These are phyloP conservation scores for Hymenoscyphus occultus DNA, from an alignment of 2,329 filamentous ascomycete species.

Conservation along the genomic window DNA sequence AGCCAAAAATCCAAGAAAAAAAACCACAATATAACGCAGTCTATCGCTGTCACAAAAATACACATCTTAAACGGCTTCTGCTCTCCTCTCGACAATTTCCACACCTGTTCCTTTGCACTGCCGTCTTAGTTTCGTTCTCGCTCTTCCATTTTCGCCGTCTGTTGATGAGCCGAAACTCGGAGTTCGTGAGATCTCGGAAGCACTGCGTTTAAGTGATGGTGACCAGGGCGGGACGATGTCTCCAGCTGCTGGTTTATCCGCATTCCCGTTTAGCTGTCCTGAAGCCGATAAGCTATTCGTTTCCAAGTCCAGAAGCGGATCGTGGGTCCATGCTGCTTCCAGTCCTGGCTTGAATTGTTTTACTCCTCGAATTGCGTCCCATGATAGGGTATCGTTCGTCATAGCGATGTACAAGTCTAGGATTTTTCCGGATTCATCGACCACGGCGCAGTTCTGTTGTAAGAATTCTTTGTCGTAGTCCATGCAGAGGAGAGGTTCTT, in stretches of 20 bases:
- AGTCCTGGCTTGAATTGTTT: conserved; percentile 51
- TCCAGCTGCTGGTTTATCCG: conserved; percentile 43
- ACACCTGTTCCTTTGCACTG: conserved; percentile 26
- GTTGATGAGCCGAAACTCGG: conserved; percentile 44
- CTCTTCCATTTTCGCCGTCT: conserved; percentile 30
- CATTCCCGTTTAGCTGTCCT: conserved; percentile 5
- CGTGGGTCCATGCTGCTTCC: conserved; percentile 53
- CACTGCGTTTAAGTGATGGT: conserved; percentile 46
- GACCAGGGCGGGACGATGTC: conserved; percentile 40
- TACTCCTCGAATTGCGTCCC: conserved; percentile 46
- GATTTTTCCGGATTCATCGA: conserved; percentile 52
- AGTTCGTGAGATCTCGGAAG: conserved; percentile 51
- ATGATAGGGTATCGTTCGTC: conserved; percentile 52
- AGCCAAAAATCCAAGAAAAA: not conserved
- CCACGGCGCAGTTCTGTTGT: conserved; percentile 52
- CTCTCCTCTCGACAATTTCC: conserved; percentile 29
- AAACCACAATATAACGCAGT: conserved; percentile 18
- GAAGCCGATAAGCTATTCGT: not conserved
- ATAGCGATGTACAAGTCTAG: conserved; percentile 60
- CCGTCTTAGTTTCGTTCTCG: conserved; percentile 31
- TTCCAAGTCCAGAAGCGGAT: conserved; percentile 48
- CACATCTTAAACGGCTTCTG: conserved; percentile 31
- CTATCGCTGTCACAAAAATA: conserved; percentile 8
- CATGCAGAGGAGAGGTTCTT: conserved; percentile 41
- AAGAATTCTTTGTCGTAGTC: conserved; percentile 52